Evolutionary conservation across 2,329 filamentous ascomycete species (phyloP), one percentile per base, ranked within the genome.

Genomic region (Dryadomyces quercivorus): DNA sequence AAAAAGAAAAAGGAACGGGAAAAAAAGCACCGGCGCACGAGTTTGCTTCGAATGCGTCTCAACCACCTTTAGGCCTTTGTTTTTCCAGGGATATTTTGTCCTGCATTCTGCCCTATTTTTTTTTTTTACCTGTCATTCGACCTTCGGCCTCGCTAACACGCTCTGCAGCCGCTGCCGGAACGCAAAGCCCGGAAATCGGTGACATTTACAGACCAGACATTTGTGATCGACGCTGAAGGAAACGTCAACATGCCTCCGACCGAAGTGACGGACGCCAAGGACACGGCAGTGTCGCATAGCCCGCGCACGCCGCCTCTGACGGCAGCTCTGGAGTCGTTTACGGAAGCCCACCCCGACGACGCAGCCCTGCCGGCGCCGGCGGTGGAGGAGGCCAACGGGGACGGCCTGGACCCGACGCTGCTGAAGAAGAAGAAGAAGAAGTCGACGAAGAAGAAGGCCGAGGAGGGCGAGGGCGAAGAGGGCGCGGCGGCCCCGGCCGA

Each of bases 221-320:
- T 87, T 61, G 83, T 95, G 64, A 91, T 96, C 69, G 88, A 95
- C 75, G 81, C 82, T 71, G 88, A 95, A 77, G 92, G 92, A 64
- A 82, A 85, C 67, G 82, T 96, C 67, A 88, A 81, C 65, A 84
- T 86, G 72, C 54, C 59, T 48, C 78, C 82, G 69, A 82, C 87
- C 69, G 80, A 84, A 61, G 77, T 75, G 65, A 82, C 85, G 65
- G 86, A 88, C 64, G 78, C 85, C 63, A 90, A 90, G 75, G 81
- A 85, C 61, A 88, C 86, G 64, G 89, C 89, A 62, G 80, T 86
- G 75, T 89, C 84, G 67, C 88, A 94, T 72, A 80, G 83, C 67
- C 71, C 81, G 65, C 77, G 81, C 83, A 82, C 75, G 78, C 76
- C 75, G 71, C 76, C 75, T 66, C 69, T 77, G 61, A 74, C 76